These are phyloP conservation scores for Gnomoniopsis smithogilvyi DNA, from an alignment of 2,329 filamentous ascomycete species.

Conservation along the genomic window DNA sequence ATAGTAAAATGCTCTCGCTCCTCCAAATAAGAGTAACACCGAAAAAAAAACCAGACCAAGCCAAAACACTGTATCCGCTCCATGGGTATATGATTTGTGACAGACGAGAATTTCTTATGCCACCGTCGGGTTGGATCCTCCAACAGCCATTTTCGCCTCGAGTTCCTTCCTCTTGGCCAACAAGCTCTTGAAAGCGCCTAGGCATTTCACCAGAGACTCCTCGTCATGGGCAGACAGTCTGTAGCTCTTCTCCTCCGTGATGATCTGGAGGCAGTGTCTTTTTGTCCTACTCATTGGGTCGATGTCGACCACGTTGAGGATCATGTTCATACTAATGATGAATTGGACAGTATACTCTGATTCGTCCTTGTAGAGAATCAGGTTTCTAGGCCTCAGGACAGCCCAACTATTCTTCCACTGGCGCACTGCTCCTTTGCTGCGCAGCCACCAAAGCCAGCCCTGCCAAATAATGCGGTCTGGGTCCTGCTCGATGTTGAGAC, in stretches of 20 bases:
- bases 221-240: conserved; percentile 77
- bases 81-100: background rate
- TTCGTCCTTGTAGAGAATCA: conserved; percentile 92
- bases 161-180: conserved; percentile 67
- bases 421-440: conserved; percentile 75
- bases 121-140: conserved; percentile 13
- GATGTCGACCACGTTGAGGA: conserved; percentile 90
- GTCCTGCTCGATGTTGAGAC: conserved; percentile 56
- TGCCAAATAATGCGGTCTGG: conserved; percentile 92
- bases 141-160: conserved; percentile 45
- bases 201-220: conserved; percentile 75
- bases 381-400: conserved; percentile 78
- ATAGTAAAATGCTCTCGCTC: background rate
- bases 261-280: conserved; percentile 83
- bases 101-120: background rate
- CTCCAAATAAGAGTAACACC: conserved; percentile 4
- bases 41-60: no score
- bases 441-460: conserved; percentile 82
- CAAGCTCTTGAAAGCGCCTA: conserved; percentile 89
- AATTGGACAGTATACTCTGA: conserved; percentile 83
- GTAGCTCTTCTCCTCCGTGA: conserved; percentile 85
- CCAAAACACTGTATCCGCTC: conserved; percentile 12
- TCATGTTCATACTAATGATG: conserved; percentile 72
- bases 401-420: conserved; percentile 97
- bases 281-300: conserved; percentile 85